Evolutionary conservation across 805 yeast genomes (phyloP).

Genomic region (Wickerhamiella spandovensis): DNA sequence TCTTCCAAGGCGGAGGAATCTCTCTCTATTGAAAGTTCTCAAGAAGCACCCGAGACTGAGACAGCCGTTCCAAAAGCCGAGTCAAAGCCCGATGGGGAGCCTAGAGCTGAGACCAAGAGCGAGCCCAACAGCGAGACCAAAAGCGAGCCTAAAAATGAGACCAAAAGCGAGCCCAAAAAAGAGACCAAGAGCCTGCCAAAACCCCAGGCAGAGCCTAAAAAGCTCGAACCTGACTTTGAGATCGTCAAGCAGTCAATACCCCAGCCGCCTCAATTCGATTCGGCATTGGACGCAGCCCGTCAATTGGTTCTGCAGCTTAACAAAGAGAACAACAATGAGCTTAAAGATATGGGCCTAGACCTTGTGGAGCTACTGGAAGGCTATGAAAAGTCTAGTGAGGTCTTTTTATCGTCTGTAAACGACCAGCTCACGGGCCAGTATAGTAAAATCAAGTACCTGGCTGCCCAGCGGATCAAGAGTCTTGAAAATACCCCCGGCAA

Average conservation of each 20-base stretch:
- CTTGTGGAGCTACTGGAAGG: slow-evolving; percentile 9
- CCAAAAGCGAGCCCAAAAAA: slow-evolving; percentile 25
- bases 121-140: no score
- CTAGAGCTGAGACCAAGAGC: no score
- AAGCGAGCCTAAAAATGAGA: not conserved
- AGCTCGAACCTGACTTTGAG: slow-evolving; percentile 6
- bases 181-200: no score
- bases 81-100: not conserved
- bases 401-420: slow-evolving; percentile 1
- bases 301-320: not conserved
- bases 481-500: not conserved
- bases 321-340: not conserved
- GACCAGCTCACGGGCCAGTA: slow-evolving; percentile 6
- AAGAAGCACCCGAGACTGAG: no score
- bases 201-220: slow-evolving; percentile 21
- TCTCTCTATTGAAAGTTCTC: no score
- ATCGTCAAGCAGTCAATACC: not conserved
- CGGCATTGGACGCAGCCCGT: not conserved
- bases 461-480: not conserved
- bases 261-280: not conserved
- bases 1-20: no score
- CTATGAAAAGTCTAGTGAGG: not conserved
- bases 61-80: no score
- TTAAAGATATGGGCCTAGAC: slow-evolving; percentile 1
- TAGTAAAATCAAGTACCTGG: slow-evolving; percentile 11